Evolutionary conservation across 805 yeast species (phyloP), one percentile per base, ranked within the genome.

Genomic region (Komagataella pastoris): DNA sequence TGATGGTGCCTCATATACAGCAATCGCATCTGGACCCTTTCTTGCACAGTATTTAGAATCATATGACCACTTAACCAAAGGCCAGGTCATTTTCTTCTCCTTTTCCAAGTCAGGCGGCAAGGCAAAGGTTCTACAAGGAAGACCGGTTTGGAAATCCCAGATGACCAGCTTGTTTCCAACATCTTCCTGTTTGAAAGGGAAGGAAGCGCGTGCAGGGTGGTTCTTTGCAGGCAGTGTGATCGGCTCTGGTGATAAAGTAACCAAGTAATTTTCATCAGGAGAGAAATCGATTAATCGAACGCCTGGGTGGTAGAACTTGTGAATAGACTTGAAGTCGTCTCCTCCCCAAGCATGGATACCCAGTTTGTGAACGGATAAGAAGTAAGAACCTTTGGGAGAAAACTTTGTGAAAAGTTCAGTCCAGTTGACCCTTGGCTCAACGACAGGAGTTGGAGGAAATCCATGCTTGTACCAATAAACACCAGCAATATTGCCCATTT

Each of bases 281-380:
- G 97, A 88, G 62, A 93, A 85, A 66, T 90, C 96, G 53, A 91
- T 77, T 58, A 89, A 78, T 65, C 93, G 79, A 48, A 89, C 97
- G 62, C 88, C 88, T 53, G 88, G 90, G 65, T 93, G 99, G 55
- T 82, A 76, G 64, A 86, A 88, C 68, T 88, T 83, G 60, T 76
- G 80, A 59, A 88, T 72, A 60, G 85, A 77, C 56, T 76, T 80
- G 64, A 88, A 88, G 49, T 78, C 74, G 52, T 79, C 77, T 55
- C 98, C 97, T 64, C 98, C 99, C 95, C 97, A 93, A 24, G 91
- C 79, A 66, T 88, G 95, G 53, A 89, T 81, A 75, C 98, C 98
- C 69, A 88, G 95, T 50, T 88, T 88, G 69, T 91, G 97, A 60
- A 89, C 76, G 1, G 97, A 83, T 59, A 87, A 80, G 57, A 91